These are phyloP conservation scores for Pleurotus citrinopileatus DNA, from an alignment of 768 basidiomycete species.

Conservation along the genomic window DNA sequence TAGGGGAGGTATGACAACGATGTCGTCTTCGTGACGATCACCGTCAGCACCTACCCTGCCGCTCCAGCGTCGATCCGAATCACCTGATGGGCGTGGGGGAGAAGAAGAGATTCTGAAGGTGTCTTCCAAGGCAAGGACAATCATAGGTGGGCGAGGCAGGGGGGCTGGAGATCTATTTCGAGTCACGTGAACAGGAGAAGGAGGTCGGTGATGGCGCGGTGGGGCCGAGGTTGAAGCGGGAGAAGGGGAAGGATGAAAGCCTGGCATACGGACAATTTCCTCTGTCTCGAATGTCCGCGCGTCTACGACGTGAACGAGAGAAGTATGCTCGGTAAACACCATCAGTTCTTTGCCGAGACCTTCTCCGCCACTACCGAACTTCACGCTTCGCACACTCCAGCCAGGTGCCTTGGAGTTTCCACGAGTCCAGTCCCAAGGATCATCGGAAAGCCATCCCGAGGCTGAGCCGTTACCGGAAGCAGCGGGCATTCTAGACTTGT, in stretches of 20 bases:
- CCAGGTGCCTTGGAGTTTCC: slow-evolving; percentile 60
- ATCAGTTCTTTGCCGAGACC: slow-evolving; percentile 67
- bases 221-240: slow-evolving; percentile 6
- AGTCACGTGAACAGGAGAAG: slow-evolving; percentile 9
- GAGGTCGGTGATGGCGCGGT: slow-evolving; percentile 3
- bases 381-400: slow-evolving; percentile 84
- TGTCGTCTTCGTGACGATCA: slow-evolving; percentile 33
- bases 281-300: slow-evolving; percentile 83
- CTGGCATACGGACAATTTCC: slow-evolving; percentile 61
- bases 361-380: slow-evolving; percentile 68
- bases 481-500: slow-evolving; percentile 30
- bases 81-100: not conserved
- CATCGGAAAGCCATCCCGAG: slow-evolving; percentile 57
- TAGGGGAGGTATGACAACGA: slow-evolving; percentile 53
- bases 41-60: slow-evolving; percentile 23
- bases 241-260: slow-evolving; percentile 17
- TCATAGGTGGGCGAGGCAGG: slow-evolving; percentile 23
- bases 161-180: not conserved
- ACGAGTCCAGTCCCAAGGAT: slow-evolving; percentile 67
- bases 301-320: slow-evolving; percentile 79
- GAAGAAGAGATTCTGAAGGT: slow-evolving; percentile 47
- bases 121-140: slow-evolving; percentile 53
- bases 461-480: slow-evolving; percentile 36
- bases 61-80: not conserved
- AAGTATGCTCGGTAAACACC: slow-evolving; percentile 92